Evolutionary conservation across 2,329 filamentous ascomycete genomes (phyloP).

Genomic region (Zasmidium citrigriseum): DNA sequence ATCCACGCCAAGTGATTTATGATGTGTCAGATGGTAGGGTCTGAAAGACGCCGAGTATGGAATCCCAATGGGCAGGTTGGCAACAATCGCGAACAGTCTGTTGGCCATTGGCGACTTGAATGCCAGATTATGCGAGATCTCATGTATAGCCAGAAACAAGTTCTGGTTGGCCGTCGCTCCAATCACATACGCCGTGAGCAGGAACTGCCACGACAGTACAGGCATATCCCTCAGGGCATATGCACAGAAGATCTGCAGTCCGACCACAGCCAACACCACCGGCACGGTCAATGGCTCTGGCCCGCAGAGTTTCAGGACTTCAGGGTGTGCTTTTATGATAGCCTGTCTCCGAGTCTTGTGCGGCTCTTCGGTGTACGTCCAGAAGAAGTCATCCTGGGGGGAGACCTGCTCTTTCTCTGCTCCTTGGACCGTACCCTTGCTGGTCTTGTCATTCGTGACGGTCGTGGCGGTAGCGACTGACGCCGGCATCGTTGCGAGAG

Average conservation of each 20-base stretch:
- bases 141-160: constrained; percentile 96
- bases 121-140: constrained; percentile 96
- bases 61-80: constrained; percentile 92
- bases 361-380: constrained; percentile 98
- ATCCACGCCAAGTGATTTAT: constrained; percentile 96
- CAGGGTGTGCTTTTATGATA: constrained; percentile 97
- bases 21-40: constrained; percentile 96
- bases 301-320: constrained; percentile 96
- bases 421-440: not conserved
- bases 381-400: constrained; percentile 73
- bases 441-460: not conserved
- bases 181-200: constrained; percentile 84
- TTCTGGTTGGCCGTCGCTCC: constrained; percentile 98
- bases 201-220: constrained; percentile 81
- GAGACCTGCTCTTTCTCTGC: constrained; percentile 22
- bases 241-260: constrained; percentile 76
- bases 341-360: constrained; percentile 86
- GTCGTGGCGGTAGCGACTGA: constrained; percentile 30
- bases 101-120: constrained; percentile 81
- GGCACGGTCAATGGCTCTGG: constrained; percentile 96
- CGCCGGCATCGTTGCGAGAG: constrained; percentile 18
- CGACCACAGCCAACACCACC: constrained; percentile 79
- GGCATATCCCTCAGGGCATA: constrained; percentile 74
- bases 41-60: constrained; percentile 96
- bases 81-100: constrained; percentile 83